Base-by-base conservation (phyloP, 805 yeast species). In the Candida taoyuanica region DNA sequence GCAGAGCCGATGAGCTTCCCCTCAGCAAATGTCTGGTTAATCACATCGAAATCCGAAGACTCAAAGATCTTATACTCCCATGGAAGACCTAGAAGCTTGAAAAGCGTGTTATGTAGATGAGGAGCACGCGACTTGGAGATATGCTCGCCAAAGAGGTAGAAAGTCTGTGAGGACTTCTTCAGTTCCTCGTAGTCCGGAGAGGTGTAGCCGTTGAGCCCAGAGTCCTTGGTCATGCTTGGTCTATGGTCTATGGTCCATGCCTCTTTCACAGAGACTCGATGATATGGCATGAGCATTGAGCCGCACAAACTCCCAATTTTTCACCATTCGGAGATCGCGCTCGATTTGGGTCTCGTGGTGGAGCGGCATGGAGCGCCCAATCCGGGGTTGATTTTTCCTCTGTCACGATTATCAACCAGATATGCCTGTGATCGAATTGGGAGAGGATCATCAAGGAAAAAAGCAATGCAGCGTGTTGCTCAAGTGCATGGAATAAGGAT, bases 91-190 rank as follows among this genome's bases (percentile, higher is more conserved):
- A 47, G 34, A 5, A 40, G 36, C 15, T 44, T 30, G 41, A 52
- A 52, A 8, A 49, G 36, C 7, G 51, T 42, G 37, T 50, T 50
- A 31, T 52, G 57, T 3, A 52, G 36, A 11, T 37, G 43, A 5
- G 57, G 57, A 3, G 57, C 57, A 14, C 46, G 40, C 3, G 57
- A 52, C 16, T 49, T 40, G 3, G 47, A 29, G 30, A 52, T 42
- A 24, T 50, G 54, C 27, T 49, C 54, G 3, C 57, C 57, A 26
- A 50, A 52, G 11, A 52, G 45, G 31, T 48, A 51, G 32, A 50
- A 52, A 13, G 42, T 42, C 21, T 44, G 47, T 17, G 23, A 14
- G 14, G 20, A 15, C 32, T 31, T 17, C 34, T 30, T 41, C 19
- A 29, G 31, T 7, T 18, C 7, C 24, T 25, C 39, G 17, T 37